phyloP scores from a whole-genome alignment of 768 basidiomycete species.

The Amylocystis lapponica region DNA sequence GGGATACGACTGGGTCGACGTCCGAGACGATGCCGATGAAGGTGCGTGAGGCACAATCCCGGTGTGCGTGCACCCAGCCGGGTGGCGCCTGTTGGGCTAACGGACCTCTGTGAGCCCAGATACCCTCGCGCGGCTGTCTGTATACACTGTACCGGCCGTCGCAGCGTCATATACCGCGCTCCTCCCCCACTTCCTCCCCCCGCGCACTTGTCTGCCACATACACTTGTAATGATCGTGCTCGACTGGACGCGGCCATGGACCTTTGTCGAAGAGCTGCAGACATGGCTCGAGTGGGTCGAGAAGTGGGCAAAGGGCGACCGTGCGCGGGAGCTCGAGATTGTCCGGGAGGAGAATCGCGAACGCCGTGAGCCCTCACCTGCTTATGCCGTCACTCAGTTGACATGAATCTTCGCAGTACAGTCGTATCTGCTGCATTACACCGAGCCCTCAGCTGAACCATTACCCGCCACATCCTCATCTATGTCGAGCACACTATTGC shows the following conservation, averaged over 20 bases:
- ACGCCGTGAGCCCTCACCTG: conserved; percentile 50
- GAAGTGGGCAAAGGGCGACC: conserved; percentile 67
- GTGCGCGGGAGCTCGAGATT: conserved; percentile 66
- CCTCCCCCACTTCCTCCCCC: conserved; percentile 75
- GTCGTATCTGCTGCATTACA: conserved; percentile 84
- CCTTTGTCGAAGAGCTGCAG: conserved; percentile 80
- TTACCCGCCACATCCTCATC: conserved; percentile 58
- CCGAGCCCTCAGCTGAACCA: conserved; percentile 70
- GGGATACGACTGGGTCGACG: conserved; percentile 89
- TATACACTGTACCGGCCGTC: conserved; percentile 86
- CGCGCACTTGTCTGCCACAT: conserved; percentile 58
- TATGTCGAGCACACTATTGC: conserved; percentile 65
- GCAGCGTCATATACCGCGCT: conserved; percentile 65
- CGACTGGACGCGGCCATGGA: conserved; percentile 95
- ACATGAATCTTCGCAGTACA: conserved; percentile 52
- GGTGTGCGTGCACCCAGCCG: neutral
- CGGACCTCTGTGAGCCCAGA: conserved; percentile 43
- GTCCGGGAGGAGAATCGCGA: conserved; percentile 77
- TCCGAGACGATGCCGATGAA: conserved; percentile 91
- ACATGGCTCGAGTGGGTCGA: conserved; percentile 87
- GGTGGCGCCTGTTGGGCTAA: neutral
- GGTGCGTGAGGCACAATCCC: too few species aligned
- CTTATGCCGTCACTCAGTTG: conserved; percentile 1
- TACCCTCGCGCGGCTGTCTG: conserved; percentile 80
- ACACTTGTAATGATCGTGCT: conserved; percentile 79